Base-by-base conservation (phyloP, 116 monocot genomes). In the Papilionanthe hybrid region DNA sequence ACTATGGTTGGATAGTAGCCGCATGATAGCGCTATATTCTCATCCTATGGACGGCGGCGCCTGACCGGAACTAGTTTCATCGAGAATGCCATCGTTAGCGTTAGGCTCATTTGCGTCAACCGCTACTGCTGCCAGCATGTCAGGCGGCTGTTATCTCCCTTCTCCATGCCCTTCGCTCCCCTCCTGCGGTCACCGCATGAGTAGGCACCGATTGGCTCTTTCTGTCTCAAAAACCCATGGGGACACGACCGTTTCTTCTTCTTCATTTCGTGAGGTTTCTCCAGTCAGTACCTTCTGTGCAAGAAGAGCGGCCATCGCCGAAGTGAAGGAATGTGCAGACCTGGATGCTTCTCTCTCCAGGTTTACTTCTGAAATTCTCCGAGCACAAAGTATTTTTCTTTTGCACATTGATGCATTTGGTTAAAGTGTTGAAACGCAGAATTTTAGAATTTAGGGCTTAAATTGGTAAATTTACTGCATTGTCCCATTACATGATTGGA, bases 271-370 rank as follows among this genome's bases (percentile, higher is more conserved):
- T 41, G 50, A 17, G 13, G 23, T 71, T 44, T 72, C 73, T 50
- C 49, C 41, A 30, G 29, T 44, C 8, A 48, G 75, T 4, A 42
- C 19, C 15, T 2, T 29, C 20, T 7, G 53, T 68, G 72, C 87
- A 11, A 82, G 87, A 72, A 76, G 78, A 58, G 85, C 82, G 55
- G 93, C 93, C 45, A 77, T 93, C 58, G 83, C 82, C 5, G 84
- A 82, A 78, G 76, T 93, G 37, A 77, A 86, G 81, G 79, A 78
- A 18, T 79, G 87, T 17, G 12, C 55, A 17, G 86, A 91, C 79
- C 75, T 84, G 79, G 78, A 55, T 29, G 71, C 86, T 45, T 84
- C 89, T 30, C 89, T 93, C 42, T 71, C 77, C 18, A 89, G 91
- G 93, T 91, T 53, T 72, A 45, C 2, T 17, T 79, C 42, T 72